These are phyloP conservation scores for Lentinula boryana DNA, from an alignment of 768 basidiomycete genomes.

Conservation along the genomic window DNA sequence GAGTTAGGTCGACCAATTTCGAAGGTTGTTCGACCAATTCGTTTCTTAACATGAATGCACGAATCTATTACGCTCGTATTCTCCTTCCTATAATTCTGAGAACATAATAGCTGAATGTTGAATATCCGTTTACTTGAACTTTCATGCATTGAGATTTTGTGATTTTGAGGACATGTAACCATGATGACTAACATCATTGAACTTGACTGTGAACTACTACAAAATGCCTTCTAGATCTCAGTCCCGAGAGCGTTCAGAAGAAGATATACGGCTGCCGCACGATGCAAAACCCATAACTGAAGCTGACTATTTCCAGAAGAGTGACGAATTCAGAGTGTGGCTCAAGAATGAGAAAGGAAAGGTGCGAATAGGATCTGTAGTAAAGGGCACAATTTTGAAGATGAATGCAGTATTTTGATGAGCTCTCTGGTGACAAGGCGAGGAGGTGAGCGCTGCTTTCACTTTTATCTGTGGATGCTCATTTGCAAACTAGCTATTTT, in stretches of 20 bases:
- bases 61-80: no score
- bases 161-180: no score
- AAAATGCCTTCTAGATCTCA: slow-evolving; percentile 27
- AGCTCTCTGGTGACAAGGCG: slow-evolving; percentile 76
- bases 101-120: no score
- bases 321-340: slow-evolving; percentile 78
- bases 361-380: not conserved
- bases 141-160: no score
- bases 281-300: slow-evolving; percentile 63
- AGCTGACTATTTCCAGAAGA: slow-evolving; percentile 87
- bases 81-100: no score
- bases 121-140: no score
- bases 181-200: not conserved
- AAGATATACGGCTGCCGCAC: slow-evolving; percentile 38
- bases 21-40: no score
- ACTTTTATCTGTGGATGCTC: slow-evolving; percentile 19
- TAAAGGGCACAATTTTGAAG: not conserved
- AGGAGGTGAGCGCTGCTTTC: slow-evolving; percentile 46
- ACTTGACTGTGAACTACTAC: not conserved
- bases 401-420: slow-evolving; percentile 69
- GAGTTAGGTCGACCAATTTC: no score
- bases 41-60: not conserved
- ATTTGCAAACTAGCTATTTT: slow-evolving; percentile 62
- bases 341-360: slow-evolving; percentile 2
- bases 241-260: slow-evolving; percentile 25